These are phyloP conservation scores for Diaporthe humulicola DNA, from an alignment of 2,329 filamentous ascomycete genomes.

Conservation along the genomic window DNA sequence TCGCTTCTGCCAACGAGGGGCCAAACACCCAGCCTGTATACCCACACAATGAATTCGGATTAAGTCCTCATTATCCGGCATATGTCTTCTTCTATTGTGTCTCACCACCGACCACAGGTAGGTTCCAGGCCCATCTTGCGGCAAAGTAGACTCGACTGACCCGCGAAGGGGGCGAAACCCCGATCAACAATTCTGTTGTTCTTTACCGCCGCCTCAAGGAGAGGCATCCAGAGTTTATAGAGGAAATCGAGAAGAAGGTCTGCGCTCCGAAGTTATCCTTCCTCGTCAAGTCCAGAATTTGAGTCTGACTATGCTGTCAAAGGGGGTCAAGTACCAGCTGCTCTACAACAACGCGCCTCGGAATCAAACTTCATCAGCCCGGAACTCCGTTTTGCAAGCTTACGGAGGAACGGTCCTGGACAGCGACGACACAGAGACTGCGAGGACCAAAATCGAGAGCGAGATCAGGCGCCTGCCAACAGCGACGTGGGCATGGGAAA, in stretches of 20 bases:
- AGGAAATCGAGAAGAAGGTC: not conserved
- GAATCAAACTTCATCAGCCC: not conserved
- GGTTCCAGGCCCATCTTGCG: not conserved
- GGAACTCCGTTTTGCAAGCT: not conserved
- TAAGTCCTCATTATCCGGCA: slow-evolving; percentile 5
- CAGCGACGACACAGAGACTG: not conserved
- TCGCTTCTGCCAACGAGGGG: slow-evolving; percentile 47
- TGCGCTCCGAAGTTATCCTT: too few relatives aligned
- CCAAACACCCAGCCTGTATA: slow-evolving; percentile 42
- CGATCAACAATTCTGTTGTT: not conserved
- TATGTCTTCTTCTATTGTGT: not conserved
- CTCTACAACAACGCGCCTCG: not conserved
- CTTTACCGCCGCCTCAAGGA: slow-evolving; percentile 3
- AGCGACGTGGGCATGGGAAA: not conserved
- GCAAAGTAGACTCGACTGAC: not conserved
- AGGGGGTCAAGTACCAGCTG: slow-evolving; percentile 4
- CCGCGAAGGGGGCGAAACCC: not conserved
- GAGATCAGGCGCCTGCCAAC: slow-evolving; percentile 2
- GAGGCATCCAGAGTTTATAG: not conserved
- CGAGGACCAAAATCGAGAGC: not conserved
- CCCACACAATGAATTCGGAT: not conserved
- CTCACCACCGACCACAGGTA: slow-evolving; percentile 4
- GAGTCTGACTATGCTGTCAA: not conserved
- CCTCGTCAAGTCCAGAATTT: too few relatives aligned
- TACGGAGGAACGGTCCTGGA: not conserved